Base-by-base conservation (phyloP, 208 protist genomes). In the Porcisia hertigi region DNA sequence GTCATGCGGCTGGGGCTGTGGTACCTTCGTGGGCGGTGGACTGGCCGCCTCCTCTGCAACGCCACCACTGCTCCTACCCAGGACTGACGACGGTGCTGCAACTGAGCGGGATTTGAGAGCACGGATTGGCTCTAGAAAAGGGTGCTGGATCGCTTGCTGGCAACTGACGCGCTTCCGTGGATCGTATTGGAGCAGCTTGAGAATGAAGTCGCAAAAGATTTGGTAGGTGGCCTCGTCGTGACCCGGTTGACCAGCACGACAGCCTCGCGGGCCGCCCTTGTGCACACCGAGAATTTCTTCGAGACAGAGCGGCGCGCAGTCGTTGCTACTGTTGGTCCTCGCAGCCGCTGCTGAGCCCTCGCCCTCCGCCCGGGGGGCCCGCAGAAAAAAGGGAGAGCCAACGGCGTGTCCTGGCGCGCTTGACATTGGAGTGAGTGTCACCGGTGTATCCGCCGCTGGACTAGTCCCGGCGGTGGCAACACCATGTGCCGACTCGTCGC, bases 131-230 rank as follows among this genome's bases (percentile, higher is more conserved):
- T 71, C 74, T 30, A 98, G 69, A 71, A 97, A 98, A 23, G 91
- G 88, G 65, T 98, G 94, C 41, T 86, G 72, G 36, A 95, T 73
- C 3, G 94, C 94, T 52, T 92, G 84, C 12, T 76, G 72, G 64
- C 88, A 94, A 47, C 73, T 91, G 77, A 95, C 88, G 25, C 94
- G 89, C 69, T 92, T 71, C 36, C 80, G 69, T 25, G 94, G 94
- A 64, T 97, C 91, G 78, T 94, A 96, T 63, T 73, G 79, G 34
- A 98, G 88, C 30, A 98, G 77, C 55, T 76, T 57, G 59, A 75
- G 71, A 20, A 98, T 85, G 77, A 96, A 94, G 73, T 96, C 91
- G 57, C 93, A 77, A 71, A 98, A 98, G 43, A 80, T 76, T 52
- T 76, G 54, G 72, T 98, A 98, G 64, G 81, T 74, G 6, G 66